A percentile compares a stretch with the other conserved stretches of the same genome.
These are phyloP conservation scores for Penicillium concentricum DNA, from an alignment of 2,329 filamentous ascomycete species.

Conservation along the genomic window DNA sequence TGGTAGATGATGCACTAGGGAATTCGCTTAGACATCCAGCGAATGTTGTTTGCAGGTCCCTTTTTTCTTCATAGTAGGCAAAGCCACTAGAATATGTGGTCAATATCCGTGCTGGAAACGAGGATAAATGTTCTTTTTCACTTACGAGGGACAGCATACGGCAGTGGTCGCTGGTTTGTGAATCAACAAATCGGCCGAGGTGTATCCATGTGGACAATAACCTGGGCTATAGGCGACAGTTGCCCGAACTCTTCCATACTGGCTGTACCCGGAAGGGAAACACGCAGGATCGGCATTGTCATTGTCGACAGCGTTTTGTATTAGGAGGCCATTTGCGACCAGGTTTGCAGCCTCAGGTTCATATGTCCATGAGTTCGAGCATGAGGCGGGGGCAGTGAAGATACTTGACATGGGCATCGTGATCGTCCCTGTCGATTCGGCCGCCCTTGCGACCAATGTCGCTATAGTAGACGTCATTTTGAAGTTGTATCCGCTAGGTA, in stretches of 20 bases:
- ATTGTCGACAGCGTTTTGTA: background rate
- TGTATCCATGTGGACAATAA: constrained; percentile 27
- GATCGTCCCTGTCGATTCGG: background rate
- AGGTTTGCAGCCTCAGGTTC: background rate
- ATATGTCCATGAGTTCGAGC: constrained; percentile 5
- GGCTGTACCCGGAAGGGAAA: constrained; percentile 2
- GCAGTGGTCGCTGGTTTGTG: constrained; percentile 22
- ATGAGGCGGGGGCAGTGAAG: constrained; percentile 5
- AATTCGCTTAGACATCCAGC: constrained; percentile 1
- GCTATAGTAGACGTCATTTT: background rate
- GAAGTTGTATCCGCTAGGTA: background rate
- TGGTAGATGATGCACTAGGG: background rate
- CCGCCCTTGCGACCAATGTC: background rate
- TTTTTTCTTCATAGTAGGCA: background rate
- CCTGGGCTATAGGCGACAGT: constrained; percentile 24
- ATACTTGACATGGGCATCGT: constrained; percentile 3
- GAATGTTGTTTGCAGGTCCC: background rate
- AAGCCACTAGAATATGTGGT: constrained; percentile 1
- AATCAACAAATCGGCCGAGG: constrained; percentile 19
- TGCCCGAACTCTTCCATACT: constrained; percentile 12
- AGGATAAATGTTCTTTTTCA: background rate
- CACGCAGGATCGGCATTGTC: constrained; percentile 3
- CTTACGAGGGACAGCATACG: constrained; percentile 22
- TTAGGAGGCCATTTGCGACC: background rate
- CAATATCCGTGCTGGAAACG: background rate